Evolutionary conservation across 2,329 filamentous ascomycete species (phyloP).

Genomic region (Xenoacremonium recifei): DNA sequence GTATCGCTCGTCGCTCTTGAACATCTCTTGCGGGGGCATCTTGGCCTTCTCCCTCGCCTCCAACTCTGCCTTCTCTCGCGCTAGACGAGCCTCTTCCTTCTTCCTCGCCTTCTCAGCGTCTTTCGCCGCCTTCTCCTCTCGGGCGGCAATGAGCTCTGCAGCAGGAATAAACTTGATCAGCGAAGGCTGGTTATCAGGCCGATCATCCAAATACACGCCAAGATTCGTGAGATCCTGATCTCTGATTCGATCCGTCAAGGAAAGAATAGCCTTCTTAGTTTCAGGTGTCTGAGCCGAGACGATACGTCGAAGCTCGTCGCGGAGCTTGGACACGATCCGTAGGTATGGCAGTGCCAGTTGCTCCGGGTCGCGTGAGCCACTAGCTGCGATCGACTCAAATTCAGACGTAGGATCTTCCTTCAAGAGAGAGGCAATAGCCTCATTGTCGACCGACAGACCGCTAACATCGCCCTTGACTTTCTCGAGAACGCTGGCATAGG

Average conservation of each 20-base stretch:
- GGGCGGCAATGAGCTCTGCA: conserved; percentile 54
- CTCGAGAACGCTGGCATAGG: conserved; percentile 45
- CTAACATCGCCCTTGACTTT: conserved; percentile 46
- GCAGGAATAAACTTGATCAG: conserved; percentile 67
- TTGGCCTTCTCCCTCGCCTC: conserved; percentile 60
- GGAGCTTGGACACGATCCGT: conserved; percentile 52
- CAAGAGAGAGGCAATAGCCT: conserved; percentile 43
- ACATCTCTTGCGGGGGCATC: conserved; percentile 54
- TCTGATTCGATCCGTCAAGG: conserved; percentile 76
- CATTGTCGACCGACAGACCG: conserved; percentile 47
- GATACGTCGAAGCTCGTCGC: conserved; percentile 61
- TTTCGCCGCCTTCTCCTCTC: conserved; percentile 58
- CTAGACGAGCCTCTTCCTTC: conserved; percentile 54
- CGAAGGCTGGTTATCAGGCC: conserved; percentile 63
- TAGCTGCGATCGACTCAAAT: conserved; percentile 43
- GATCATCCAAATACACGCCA: conserved; percentile 85
- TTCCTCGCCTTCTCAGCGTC: conserved; percentile 59
- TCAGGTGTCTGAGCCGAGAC: conserved; percentile 44
- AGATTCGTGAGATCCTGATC: conserved; percentile 79
- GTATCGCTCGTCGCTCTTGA: conserved; percentile 58
- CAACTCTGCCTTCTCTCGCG: conserved; percentile 47
- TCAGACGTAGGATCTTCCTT: conserved; percentile 43
- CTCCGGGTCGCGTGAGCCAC: conserved; percentile 51
- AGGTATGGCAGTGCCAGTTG: conserved; percentile 55
- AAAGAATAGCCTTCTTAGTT: conserved; percentile 69